A percentile compares a stretch with the other conserved stretches of the same genome.
Conservation (phyloP, 495 filamentous ascomycete species). For the Penicillium cosmopolitanum region DNA sequence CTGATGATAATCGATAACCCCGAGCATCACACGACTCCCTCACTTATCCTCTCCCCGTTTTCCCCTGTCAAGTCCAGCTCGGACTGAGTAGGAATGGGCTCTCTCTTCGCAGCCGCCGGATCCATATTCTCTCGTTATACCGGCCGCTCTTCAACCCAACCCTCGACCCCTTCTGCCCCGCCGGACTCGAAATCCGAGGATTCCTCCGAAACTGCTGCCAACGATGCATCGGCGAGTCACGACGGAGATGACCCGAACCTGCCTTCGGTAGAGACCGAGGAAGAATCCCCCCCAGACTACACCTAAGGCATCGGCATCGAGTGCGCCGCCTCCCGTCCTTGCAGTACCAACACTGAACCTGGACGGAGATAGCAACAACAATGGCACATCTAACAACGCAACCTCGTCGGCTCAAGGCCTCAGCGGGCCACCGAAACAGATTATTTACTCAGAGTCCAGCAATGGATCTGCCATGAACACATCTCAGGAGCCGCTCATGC, state of each 20-base stretch:
- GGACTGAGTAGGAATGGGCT: conserved; percentile 44
- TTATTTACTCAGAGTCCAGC: conserved; percentile 8
- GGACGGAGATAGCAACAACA: conserved; percentile 19
- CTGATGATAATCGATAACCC: not conserved
- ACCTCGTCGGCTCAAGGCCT: conserved; percentile 12
- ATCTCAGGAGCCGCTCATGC: conserved; percentile 24
- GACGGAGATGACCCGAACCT: conserved; percentile 10
- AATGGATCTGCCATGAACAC: conserved; percentile 13
- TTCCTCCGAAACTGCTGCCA: conserved; percentile 11
- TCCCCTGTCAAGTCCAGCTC: conserved; percentile 22
- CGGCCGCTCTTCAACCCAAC: conserved; percentile 20
- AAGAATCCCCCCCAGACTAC: conserved; percentile 49
- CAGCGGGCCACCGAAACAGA: conserved; percentile 16
- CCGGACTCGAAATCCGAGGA: conserved; percentile 27
- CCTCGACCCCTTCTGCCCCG: conserved; percentile 15
- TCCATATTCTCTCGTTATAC: conserved; percentile 41
- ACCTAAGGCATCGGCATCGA: conserved; percentile 49
- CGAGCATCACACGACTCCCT: not conserved
- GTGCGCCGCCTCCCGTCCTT: conserved; percentile 27
- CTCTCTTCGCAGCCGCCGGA: conserved; percentile 37
- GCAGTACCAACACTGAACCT: conserved; percentile 40
- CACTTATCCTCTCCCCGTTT: not conserved
- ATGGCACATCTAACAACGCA: conserved; percentile 9
- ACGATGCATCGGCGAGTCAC: conserved; percentile 13
- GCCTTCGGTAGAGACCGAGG: conserved; percentile 19